Conservation (phyloP, 768 basidiomycete species). For the Kockovaella imperatae region DNA sequence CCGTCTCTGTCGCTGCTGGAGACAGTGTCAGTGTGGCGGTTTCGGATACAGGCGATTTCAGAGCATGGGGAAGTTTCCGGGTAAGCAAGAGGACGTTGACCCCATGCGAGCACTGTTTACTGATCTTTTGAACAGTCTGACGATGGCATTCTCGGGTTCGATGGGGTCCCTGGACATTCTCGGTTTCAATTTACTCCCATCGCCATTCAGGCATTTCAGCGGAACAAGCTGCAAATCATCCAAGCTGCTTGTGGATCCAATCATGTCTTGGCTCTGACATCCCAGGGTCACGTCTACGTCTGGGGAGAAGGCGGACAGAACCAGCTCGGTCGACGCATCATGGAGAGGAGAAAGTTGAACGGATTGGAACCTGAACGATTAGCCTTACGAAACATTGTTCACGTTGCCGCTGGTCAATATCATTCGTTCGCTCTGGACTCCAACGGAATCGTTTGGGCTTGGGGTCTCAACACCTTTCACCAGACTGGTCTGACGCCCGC, state of each 20-base stretch:
- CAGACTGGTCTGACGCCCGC: slow-evolving; percentile 55
- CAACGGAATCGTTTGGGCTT: slow-evolving; percentile 75
- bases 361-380: slow-evolving; percentile 84
- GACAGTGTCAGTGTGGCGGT: slow-evolving; percentile 84
- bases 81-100: slow-evolving; percentile 47
- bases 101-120: background rate
- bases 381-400: slow-evolving; percentile 63
- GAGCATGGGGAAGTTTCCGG: slow-evolving; percentile 84
- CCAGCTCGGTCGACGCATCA: slow-evolving; percentile 82
- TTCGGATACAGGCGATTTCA: slow-evolving; percentile 66
- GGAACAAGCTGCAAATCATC: slow-evolving; percentile 50
- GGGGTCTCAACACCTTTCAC: slow-evolving; percentile 86
- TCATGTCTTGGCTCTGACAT: slow-evolving; percentile 81
- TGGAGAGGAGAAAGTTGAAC: slow-evolving; percentile 78
- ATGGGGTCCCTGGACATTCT: slow-evolving; percentile 36
- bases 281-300: slow-evolving; percentile 75
- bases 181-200: slow-evolving; percentile 46
- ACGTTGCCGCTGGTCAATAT: slow-evolving; percentile 70
- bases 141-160: slow-evolving; percentile 42
- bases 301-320: slow-evolving; percentile 87
- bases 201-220: slow-evolving; percentile 40
- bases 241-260: slow-evolving; percentile 75
- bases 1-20: slow-evolving; percentile 72
- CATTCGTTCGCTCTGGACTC: slow-evolving; percentile 88
- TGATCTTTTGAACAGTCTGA: slow-evolving; percentile 38